Conservation (phyloP, 148 eudicot species). For the Bassia scoparia region DNA sequence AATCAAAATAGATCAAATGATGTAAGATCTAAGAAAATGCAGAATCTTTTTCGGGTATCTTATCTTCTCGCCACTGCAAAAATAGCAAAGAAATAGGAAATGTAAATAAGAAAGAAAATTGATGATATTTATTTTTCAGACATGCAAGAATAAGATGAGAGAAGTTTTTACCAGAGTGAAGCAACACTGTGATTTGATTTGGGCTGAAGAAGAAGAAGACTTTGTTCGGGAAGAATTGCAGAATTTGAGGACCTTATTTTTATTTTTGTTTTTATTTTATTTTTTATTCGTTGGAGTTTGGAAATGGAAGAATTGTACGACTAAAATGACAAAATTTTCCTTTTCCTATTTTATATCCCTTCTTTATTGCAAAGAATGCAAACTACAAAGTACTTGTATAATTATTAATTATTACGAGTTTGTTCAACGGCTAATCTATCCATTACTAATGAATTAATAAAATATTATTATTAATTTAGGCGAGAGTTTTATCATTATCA, state of each 20-base stretch:
- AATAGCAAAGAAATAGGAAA: neutral
- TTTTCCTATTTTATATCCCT: neutral
- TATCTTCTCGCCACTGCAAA: slow-evolving; percentile 15
- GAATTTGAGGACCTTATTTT: neutral
- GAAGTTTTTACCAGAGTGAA: slow-evolving; percentile 9
- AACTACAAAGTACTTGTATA: no score
- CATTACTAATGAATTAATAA: no score
- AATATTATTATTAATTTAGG: no score
- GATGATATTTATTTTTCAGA: neutral
- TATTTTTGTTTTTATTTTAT: neutral
- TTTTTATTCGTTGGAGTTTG: neutral
- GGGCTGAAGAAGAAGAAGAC: neutral
- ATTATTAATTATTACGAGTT: no score
- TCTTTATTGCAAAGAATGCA: no score
- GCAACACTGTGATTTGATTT: neutral
- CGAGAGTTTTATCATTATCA: no score
- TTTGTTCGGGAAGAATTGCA: neutral
- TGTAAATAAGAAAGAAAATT: neutral
- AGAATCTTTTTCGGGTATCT: neutral
- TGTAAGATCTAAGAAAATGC: slow-evolving; percentile 15
- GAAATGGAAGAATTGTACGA: neutral
- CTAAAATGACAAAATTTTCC: slow-evolving; percentile 10
- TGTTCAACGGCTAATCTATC: no score
- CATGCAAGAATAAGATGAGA: slow-evolving; percentile 9
- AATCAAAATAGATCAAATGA: slow-evolving; percentile 4